Evolutionary conservation across 805 yeast genomes (phyloP), one percentile per base, ranked within the genome.

Genomic region (Barnettozyma pratensis): DNA sequence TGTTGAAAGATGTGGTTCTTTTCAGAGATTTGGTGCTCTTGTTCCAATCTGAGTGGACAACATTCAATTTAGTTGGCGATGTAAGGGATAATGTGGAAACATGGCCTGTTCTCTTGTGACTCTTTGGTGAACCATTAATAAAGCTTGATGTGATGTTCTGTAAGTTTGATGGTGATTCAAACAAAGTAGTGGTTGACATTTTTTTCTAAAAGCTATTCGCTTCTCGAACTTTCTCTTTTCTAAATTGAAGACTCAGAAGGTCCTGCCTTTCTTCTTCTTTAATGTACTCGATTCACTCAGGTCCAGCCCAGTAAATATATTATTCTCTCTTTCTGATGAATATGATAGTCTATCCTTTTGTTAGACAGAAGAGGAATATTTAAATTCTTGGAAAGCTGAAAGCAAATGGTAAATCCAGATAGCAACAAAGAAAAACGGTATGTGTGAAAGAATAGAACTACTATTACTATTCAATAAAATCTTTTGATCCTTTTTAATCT

Each of bases 11-110:
- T 46, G 51, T 57, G 39, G 57, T 54, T 43, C 56, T 50, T 38
- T 52, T 54, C 41, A 60, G 50, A 11, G 57, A 50, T 9, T 54
- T 56, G 7, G 59, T 49, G 31, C 52, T 56, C 31, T 55, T 58
- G 44, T 62, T 58, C 68, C 72, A 66, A 45, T 70, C 73, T 10
- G 69, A 58, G 12, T 72, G 67, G 7, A 70, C 69, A 25, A 74
- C 67, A 53, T 76, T 77, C 40, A 75, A 60, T 56, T 71, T 72
- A 9, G 78, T 66, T 4, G 80, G 80, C 2, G 78, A 73, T 1
- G 75, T 62, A 14, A 69, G 57, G 1, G 74, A 69, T 37, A 71
- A 59, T 7, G 71, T 71, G 2, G 74, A 70, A 12, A 55, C 55
- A 44, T 57, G 62, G 10, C 59, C 51, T 3, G 19, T 3, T 46